These are phyloP conservation scores for Aschersonia sp. DNA, from an alignment of 2,329 filamentous ascomycete species.

Conservation along the genomic window DNA sequence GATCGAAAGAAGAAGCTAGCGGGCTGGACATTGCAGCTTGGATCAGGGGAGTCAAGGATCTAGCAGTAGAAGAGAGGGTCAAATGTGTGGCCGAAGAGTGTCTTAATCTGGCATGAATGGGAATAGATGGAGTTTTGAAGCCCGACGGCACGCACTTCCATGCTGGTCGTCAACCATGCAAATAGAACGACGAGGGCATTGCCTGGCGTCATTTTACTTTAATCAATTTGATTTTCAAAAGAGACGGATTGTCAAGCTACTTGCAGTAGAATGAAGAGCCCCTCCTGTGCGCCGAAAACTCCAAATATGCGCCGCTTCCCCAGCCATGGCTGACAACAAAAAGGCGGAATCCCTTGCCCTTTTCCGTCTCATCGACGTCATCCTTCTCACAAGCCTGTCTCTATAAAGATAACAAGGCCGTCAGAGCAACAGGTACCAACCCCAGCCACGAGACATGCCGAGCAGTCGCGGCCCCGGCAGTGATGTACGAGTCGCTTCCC, in stretches of 20 bases:
- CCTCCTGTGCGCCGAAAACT: background rate
- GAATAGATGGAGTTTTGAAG: no score
- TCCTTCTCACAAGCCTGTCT: background rate
- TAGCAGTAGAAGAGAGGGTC: constrained; percentile 30
- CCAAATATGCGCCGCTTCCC: background rate
- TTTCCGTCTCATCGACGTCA: background rate
- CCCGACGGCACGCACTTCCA: no score
- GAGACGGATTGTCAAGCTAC: no score
- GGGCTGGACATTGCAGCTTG: constrained; percentile 25
- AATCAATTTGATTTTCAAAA: no score
- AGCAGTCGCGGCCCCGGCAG: constrained; percentile 13
- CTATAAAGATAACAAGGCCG: constrained; percentile 21
- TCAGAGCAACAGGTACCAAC: constrained; percentile 26
- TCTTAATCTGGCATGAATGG: constrained; percentile 6
- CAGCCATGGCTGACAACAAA: no score
- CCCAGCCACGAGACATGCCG: constrained; percentile 16
- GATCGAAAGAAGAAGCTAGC: constrained; percentile 26
- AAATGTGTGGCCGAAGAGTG: constrained; percentile 32
- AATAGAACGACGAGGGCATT: no score
- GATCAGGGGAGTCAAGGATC: constrained; percentile 27
- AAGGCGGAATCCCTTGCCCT: no score
- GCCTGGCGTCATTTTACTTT: no score
- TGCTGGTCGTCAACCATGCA: no score
- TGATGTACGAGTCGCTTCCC: constrained; percentile 17
- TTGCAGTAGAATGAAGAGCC: background rate